Evolutionary conservation across 129 eudicot species (phyloP).

Genomic region (Tanacetum coccineum): DNA sequence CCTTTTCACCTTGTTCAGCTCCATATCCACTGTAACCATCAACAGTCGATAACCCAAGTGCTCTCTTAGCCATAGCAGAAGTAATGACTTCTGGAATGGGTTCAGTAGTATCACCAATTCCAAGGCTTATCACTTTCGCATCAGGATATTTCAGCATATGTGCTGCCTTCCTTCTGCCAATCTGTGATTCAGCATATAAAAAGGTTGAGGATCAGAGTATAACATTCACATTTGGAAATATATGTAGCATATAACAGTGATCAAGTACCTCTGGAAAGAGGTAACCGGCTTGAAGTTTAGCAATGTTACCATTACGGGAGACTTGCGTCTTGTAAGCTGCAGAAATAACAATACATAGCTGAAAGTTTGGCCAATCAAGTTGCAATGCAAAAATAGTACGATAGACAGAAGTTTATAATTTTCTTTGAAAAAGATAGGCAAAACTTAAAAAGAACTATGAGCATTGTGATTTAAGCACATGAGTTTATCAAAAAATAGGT

Average conservation of each 20-base stretch:
- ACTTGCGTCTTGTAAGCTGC: slow-evolving; percentile 78
- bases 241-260: slow-evolving; percentile 13
- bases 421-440: too few relatives aligned
- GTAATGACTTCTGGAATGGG: slow-evolving; percentile 95
- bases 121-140: slow-evolving; percentile 91
- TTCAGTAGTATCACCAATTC: slow-evolving; percentile 93
- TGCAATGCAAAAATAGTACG: too few relatives aligned
- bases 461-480: too few relatives aligned
- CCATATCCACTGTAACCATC: slow-evolving; percentile 98
- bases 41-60: slow-evolving; percentile 58
- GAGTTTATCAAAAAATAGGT: too few relatives aligned
- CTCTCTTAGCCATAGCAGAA: slow-evolving; percentile 89
- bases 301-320: slow-evolving; percentile 68
- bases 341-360: slow-evolving; percentile 4
- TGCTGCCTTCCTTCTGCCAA: slow-evolving; percentile 73
- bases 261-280: slow-evolving; percentile 86
- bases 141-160: slow-evolving; percentile 81
- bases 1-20: slow-evolving; percentile 98
- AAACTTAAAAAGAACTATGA: too few relatives aligned
- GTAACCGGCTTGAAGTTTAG: slow-evolving; percentile 88
- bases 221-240: not conserved
- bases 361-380: too few relatives aligned
- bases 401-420: too few relatives aligned
- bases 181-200: slow-evolving; percentile 34
- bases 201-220: not conserved